Percentiles rank a stretch among this genome's conserved stretches.
Evolutionary conservation across 2,329 filamentous ascomycete genomes (phyloP).

Genomic region (Chaetomium olivaceum): DNA sequence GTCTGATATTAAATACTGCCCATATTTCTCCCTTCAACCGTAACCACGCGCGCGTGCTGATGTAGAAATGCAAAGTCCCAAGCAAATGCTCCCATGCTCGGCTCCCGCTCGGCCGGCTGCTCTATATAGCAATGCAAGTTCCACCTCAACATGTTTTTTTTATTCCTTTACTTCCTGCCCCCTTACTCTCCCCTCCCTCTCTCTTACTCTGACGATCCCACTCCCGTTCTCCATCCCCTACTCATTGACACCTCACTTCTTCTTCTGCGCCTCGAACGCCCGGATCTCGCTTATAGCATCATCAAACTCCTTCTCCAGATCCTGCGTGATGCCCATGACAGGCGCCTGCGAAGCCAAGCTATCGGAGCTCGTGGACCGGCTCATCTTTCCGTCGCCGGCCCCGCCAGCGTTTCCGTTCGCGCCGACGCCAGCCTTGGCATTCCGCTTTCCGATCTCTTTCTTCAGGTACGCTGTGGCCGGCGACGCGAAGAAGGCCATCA

Average conservation of each 20-base stretch:
- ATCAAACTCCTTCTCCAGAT: conserved; percentile 72
- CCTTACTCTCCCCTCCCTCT: background rate
- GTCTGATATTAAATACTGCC: background rate
- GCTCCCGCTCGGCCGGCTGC: background rate
- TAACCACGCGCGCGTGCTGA: background rate
- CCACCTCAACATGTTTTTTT: too few species aligned
- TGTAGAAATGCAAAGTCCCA: background rate
- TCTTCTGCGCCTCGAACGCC: conserved; percentile 58
- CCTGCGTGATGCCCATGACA: conserved; percentile 74
- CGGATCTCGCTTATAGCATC: conserved; percentile 76
- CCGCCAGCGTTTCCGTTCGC: conserved; percentile 21
- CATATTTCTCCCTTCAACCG: background rate
- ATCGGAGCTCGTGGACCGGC: conserved; percentile 57
- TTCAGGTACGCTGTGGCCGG: conserved; percentile 64
- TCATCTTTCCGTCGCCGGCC: background rate
- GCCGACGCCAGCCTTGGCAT: conserved; percentile 47
- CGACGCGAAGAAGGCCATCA: conserved; percentile 76
- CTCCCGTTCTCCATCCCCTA: background rate
- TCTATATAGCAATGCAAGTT: conserved; percentile 3
- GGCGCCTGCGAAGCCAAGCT: conserved; percentile 59
- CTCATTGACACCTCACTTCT: conserved; percentile 9
- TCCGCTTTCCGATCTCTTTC: conserved; percentile 59
- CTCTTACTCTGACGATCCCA: background rate
- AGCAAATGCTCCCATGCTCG: background rate
- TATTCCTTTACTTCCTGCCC: background rate